Base-by-base conservation (phyloP, 140 eudicot genomes). In the Ambrosia hybrid region DNA sequence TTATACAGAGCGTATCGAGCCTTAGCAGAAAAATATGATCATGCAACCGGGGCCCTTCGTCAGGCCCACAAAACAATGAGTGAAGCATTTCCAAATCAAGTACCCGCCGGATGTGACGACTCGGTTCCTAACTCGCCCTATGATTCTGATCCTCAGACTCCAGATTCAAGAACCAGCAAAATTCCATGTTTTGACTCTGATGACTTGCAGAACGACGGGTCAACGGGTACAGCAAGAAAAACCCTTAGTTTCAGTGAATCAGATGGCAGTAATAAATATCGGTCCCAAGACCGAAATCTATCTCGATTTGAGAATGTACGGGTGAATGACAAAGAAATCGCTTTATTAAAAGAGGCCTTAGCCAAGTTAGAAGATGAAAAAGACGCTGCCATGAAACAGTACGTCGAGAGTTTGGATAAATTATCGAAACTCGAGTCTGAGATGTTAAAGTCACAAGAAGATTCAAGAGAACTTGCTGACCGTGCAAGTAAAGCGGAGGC, bases 21-120 rank as follows among this genome's bases (percentile, higher is more conserved):
- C n/a, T 80, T 94, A 80, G 99, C 97, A 14, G 99, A 94, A 80
- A 75, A 97, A 83, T 94, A 94, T 48, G 99, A 88, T 80, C 91
- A 94, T 68, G 99, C 99, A 30, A 94, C 97, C 11, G 99, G 93
- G 68, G 97, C 92, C 37, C 92, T 94, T 36, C 86, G 99, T 2
- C 99, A 94, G 73, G 99, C 96, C 67, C 97, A 94, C 76, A 83
- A 73, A 33, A 86, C 96, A 39, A 94, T 94, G 96, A 21, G 90
- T 6, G 95, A 94, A 78, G 97, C 91, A 16, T 92, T 87, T 58
- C 95, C 98, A 2, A 89, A 87, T 80, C 98, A 93, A 80, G 65
- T 79, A 49, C 95, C 95, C 1, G 56, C 74, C 56, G 68, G 75
- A 68, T 46, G 73, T 51, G 99, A 94, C 67, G 99, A 87, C 43